Evolutionary conservation across 495 filamentous ascomycete species (phyloP), one percentile per base, ranked within the genome.

Genomic region (Penicillium paxilli): DNA sequence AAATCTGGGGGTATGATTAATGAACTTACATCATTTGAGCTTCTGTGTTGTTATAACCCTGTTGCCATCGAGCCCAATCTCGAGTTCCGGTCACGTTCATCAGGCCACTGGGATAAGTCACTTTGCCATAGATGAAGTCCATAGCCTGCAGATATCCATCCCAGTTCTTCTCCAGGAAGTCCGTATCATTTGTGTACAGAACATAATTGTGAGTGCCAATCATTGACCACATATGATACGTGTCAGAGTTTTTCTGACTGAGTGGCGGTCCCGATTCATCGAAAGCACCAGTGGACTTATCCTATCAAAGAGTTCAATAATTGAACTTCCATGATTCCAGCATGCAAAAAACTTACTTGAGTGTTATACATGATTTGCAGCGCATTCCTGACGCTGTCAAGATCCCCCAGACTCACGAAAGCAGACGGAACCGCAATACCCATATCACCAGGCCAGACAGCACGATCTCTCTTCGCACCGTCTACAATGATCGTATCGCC

Each of bases 141-240:
- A 87, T 84, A 12, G 80, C 82, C 26, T 58, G 59, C 24, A 72
- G 59, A 59, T 83, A 86, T 16, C 68, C 69, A 3, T 66, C 50
- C 80, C 80, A 85, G 49, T 79, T 81, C 20, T 66, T 32, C 22
- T 47, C 47, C 8, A 84, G 60, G 54, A 82, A 86, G 14, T 66
- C 62, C 11, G 72, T 73, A 49, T 86, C 80, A 35, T 80, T 75
- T 5, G 81, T 83, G 57, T 74, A 84, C 10, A 87, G 71, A 42
- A 82, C 65, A 54, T 86, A 87, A 48, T 85, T 83, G 59, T 83
- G 84, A 10, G 80, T 84, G 17, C 83, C 83, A 35, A 85, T 79
- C 73, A 87, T 79, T 4, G 78, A 76, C 76, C 79, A 81, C 78
- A 85, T 82, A 56, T 87, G 83, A 60, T 87, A 87, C 8, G 83